Evolutionary conservation across 176 grass and related monocot species (phyloP).

Genomic region (Phyllostachys edulis): DNA sequence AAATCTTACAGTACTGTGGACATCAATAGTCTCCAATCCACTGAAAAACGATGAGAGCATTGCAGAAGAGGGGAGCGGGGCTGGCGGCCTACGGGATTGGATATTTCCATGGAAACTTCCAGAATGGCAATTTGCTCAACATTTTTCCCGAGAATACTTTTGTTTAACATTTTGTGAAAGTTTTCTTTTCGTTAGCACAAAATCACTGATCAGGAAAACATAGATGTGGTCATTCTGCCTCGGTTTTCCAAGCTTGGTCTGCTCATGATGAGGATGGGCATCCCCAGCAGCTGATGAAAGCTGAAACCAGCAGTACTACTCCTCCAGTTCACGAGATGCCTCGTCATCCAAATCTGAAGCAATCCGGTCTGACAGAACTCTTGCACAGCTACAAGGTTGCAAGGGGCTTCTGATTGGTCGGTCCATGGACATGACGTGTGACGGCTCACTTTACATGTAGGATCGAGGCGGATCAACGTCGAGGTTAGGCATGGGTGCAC

Average conservation of each 20-base stretch:
- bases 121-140: no score
- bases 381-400: not conserved
- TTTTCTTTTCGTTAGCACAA: no score
- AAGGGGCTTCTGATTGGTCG: not conserved
- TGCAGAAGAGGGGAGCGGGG: no score
- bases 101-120: no score
- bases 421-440: not conserved
- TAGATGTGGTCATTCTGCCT: not conserved
- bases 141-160: no score
- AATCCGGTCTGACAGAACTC: not conserved
- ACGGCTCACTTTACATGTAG: conserved; percentile 47
- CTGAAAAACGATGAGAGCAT: no score
- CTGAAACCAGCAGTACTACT: not conserved
- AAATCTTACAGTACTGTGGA: no score
- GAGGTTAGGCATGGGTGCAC: conserved; percentile 31
- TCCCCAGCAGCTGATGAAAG: not conserved
- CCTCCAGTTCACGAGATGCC: not conserved
- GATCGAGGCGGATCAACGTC: conserved; percentile 21
- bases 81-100: no score
- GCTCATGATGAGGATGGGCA: not conserved
- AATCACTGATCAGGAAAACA: not conserved
- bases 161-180: no score
- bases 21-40: no score
- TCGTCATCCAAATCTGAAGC: not conserved
- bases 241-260: not conserved